These are phyloP conservation scores for Basipetospora chlamydospora DNA, from an alignment of 2,329 filamentous ascomycete genomes.

Conservation along the genomic window DNA sequence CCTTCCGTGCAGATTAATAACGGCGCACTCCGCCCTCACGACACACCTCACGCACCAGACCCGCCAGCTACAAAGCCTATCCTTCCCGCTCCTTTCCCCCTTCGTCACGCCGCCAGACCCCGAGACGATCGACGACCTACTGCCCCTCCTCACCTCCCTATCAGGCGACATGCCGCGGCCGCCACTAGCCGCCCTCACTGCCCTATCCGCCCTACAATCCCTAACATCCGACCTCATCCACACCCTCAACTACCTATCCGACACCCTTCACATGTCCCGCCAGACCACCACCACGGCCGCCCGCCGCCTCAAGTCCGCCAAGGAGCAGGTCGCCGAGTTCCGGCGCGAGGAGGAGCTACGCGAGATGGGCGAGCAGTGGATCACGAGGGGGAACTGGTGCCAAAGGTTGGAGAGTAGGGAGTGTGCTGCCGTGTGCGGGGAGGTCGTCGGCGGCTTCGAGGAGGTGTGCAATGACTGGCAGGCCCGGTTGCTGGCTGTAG, in stretches of 20 bases:
- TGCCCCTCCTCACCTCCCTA: slow-evolving; percentile 52
- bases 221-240: slow-evolving; percentile 61
- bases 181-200: slow-evolving; percentile 46
- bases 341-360: slow-evolving; percentile 66
- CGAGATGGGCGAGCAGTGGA: slow-evolving; percentile 71
- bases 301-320: slow-evolving; percentile 63
- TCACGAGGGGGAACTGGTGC: slow-evolving; percentile 73
- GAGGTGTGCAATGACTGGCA: slow-evolving; percentile 78
- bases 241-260: slow-evolving; percentile 72
- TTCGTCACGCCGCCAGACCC: slow-evolving; percentile 46
- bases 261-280: slow-evolving; percentile 86
- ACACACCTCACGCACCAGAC: slow-evolving; percentile 64
- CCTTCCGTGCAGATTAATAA: slow-evolving; percentile 44
- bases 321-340: slow-evolving; percentile 76
- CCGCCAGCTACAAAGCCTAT: slow-evolving; percentile 58
- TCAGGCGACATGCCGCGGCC: slow-evolving; percentile 53
- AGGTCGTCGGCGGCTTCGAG: slow-evolving; percentile 86
- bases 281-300: slow-evolving; percentile 75
- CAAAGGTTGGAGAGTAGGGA: slow-evolving; percentile 61
- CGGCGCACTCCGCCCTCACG: slow-evolving; percentile 58
- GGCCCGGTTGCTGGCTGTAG: slow-evolving; percentile 54
- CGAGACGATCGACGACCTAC: slow-evolving; percentile 52
- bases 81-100: slow-evolving; percentile 56
- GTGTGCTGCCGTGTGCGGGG: slow-evolving; percentile 69
- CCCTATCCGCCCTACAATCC: slow-evolving; percentile 52